Base-by-base conservation (phyloP, 1,139 yeast species). In the Eremothecium sinecaudum region DNA sequence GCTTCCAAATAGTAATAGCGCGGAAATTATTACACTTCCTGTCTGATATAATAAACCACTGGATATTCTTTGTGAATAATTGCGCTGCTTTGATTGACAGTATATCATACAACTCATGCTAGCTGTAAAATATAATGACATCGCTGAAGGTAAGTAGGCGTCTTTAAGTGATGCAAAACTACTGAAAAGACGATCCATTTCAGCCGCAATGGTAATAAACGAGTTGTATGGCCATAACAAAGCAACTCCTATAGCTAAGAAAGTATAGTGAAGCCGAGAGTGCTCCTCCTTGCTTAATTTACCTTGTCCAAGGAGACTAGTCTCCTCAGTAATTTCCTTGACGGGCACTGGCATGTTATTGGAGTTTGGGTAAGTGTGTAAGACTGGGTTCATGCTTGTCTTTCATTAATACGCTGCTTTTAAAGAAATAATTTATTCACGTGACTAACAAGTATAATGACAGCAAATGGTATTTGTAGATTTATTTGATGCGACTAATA, bases 181-280 rank as follows among this genome's bases (percentile, higher is more conserved):
- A 51, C 30, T 51, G 73, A 53, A 84, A 84, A 58, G n/a, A n/a
- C n/a, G n/a, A n/a, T n/a, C n/a, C n/a, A n/a, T n/a, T n/a, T 82
- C 86, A 4, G 82, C 81, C 0, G 93, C 72, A 0, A 96, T 95
- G 1, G 93, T 77, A 7, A 90, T 62, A 47, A 86, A 79, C 45
- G 93, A 76, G 63, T 90, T 90, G 96, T 97, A 90, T 0, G 98
- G 97, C 97, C 97, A 90, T 26, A 90, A 66, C 24, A 81, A 62
- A 0, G 90, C 79, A 5, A 80, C 63, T 0, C 95, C 96, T 8
- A 82, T 14, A 4, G 28, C 28, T 12, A 24, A n/a, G 5, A 12
- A 24, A 16, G 28, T 24, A 14, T 10, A 19, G 10, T 19, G 10
- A 19, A 10, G 7, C 9, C 7, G 9, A 19, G 21, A 19, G 21